Conservation (phyloP, 345 rosid genomes). For the Citrus medica region DNA sequence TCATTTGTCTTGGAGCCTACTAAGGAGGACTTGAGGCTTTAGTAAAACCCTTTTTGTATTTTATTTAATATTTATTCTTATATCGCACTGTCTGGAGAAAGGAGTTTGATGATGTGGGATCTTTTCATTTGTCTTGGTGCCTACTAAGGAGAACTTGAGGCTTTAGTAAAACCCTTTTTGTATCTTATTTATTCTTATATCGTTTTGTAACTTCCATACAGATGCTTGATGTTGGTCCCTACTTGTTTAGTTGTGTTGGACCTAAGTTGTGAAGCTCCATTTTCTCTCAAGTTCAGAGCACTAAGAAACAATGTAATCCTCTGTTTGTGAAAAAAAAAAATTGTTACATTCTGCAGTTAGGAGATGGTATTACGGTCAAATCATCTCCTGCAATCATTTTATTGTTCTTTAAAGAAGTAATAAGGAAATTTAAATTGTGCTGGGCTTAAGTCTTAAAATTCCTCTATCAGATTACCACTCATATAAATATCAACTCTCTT, state of each 20-base stretch:
- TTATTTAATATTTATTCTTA: too few relatives aligned
- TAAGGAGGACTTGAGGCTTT: background rate
- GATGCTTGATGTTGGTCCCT: background rate
- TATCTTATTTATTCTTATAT: background rate
- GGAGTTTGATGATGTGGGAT: background rate
- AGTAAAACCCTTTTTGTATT: background rate
- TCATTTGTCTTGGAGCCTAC: constrained; percentile 3
- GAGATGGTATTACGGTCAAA: background rate
- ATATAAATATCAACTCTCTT: too few relatives aligned
- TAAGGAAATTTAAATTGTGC: too few relatives aligned
- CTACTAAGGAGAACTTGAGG: background rate
- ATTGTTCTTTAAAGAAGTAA: background rate
- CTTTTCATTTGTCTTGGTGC: constrained; percentile 4
- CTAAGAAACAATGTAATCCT: background rate
- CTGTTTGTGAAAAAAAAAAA: background rate
- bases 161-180: background rate
- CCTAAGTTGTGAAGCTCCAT: constrained; percentile 2
- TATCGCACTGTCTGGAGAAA: too few relatives aligned
- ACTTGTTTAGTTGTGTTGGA: background rate
- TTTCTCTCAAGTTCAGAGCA: background rate
- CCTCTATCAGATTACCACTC: background rate
- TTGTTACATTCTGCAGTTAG: background rate
- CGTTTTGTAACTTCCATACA: background rate
- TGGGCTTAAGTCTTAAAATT: background rate
- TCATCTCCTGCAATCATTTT: background rate